Percentiles rank a stretch among this genome's conserved stretches.
These are phyloP conservation scores for Russula foetens DNA, from an alignment of 768 basidiomycete genomes.

Conservation along the genomic window DNA sequence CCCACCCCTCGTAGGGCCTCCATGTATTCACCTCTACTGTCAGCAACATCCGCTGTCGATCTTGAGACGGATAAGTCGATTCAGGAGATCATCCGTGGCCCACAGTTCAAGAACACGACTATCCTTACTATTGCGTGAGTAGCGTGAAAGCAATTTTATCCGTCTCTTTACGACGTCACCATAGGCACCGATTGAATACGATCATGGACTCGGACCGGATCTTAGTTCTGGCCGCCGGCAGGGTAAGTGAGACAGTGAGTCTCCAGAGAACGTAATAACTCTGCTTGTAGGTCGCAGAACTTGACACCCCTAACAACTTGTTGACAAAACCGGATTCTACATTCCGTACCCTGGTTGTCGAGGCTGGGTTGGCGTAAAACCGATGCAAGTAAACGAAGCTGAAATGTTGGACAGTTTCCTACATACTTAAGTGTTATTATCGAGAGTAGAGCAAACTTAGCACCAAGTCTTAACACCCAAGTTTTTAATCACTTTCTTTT, in stretches of 20 bases:
- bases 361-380: conserved; percentile 45
- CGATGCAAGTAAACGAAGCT: neutral
- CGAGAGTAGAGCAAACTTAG: no score
- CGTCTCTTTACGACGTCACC: neutral
- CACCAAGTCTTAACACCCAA: no score
- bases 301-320: conserved; percentile 60
- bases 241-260: conserved; percentile 31
- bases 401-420: neutral
- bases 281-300: conserved; percentile 54
- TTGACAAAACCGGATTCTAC: conserved; percentile 47
- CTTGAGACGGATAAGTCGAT: conserved; percentile 84
- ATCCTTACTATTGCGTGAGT: conserved; percentile 82
- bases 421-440: neutral
- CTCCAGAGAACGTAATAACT: neutral
- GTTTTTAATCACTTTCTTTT: no score
- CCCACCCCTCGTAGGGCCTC: neutral
- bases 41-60: conserved; percentile 85
- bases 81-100: conserved; percentile 79
- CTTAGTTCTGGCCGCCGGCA: conserved; percentile 75
- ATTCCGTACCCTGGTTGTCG: conserved; percentile 56
- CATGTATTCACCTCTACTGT: neutral
- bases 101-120: conserved; percentile 68
- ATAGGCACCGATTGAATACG: conserved; percentile 73
- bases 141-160: neutral
- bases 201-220: conserved; percentile 77